Percentiles rank a stretch among this genome's conserved stretches.
These are phyloP conservation scores for Rosa persica DNA, from an alignment of 306 rosid genomes.

Conservation along the genomic window DNA sequence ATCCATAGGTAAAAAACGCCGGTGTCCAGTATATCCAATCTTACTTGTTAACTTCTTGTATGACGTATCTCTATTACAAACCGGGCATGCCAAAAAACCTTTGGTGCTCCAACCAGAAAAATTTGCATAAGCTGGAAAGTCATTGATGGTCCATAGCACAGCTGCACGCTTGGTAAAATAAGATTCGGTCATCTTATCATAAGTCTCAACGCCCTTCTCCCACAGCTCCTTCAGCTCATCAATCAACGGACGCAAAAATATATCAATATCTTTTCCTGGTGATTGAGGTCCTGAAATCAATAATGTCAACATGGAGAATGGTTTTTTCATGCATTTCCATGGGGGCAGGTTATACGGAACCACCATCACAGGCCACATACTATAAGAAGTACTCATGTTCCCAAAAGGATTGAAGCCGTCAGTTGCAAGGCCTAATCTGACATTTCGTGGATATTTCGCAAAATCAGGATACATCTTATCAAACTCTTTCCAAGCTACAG, in stretches of 20 bases:
- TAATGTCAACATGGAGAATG: neutral
- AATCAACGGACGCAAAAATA: neutral
- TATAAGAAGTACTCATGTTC: neutral
- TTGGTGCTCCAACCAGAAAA: neutral
- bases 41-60: neutral
- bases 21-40: no score
- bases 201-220: neutral
- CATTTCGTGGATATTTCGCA: neutral
- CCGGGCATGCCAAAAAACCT: neutral
- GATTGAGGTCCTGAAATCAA: neutral
- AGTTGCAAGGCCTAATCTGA: neutral
- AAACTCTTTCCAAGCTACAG: neutral
- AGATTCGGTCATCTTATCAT: no score
- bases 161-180: no score
- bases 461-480: neutral
- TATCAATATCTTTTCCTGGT: neutral
- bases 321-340: neutral
- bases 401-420: neutral
- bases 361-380: neutral
- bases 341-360: neutral
- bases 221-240: slow-evolving; percentile 8
- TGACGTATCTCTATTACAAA: neutral
- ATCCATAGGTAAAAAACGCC: neutral
- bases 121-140: no score
- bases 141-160: no score